Evolutionary conservation across 108 stramenopile genomes (phyloP).

Genomic region (Fistulifera pelliculosa): DNA sequence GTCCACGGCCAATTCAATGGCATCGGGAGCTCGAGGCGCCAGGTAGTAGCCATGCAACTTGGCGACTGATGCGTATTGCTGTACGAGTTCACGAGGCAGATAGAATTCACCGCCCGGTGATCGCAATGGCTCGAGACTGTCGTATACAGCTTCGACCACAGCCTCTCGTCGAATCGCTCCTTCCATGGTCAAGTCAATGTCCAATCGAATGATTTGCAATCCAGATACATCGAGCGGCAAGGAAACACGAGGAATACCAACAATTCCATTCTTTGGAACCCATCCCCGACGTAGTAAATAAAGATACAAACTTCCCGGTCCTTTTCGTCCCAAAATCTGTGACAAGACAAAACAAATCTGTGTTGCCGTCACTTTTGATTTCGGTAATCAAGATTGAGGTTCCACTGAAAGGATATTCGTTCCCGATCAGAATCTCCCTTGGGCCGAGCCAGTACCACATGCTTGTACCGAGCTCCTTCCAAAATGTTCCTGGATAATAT

Average conservation of each 20-base stretch:
- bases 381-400: conserved; percentile 39
- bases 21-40: conserved; percentile 64
- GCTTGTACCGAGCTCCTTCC: conserved; percentile 6
- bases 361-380: conserved; percentile 32
- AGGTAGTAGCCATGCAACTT: conserved; percentile 57
- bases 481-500: conserved; percentile 8
- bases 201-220: conserved; percentile 63
- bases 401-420: conserved; percentile 58
- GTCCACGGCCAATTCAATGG: conserved; percentile 68
- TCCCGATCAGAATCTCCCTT: conserved; percentile 29
- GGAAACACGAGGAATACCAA: conserved; percentile 52
- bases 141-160: conserved; percentile 58
- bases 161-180: conserved; percentile 66
- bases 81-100: conserved; percentile 37
- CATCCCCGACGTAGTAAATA: conserved; percentile 51
- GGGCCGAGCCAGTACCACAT: conserved; percentile 5
- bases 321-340: conserved; percentile 58
- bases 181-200: conserved; percentile 48
- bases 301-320: conserved; percentile 60
- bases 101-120: conserved; percentile 3
- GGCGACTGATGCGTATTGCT: conserved; percentile 49
- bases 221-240: conserved; percentile 68
- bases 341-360: conserved; percentile 60
- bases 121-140: conserved; percentile 32
- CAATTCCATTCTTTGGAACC: conserved; percentile 35